Percentiles rank a stretch among this genome's conserved stretches.
Conservation (phyloP, 148 eudicot species). For the Camellia sinensis region DNA sequence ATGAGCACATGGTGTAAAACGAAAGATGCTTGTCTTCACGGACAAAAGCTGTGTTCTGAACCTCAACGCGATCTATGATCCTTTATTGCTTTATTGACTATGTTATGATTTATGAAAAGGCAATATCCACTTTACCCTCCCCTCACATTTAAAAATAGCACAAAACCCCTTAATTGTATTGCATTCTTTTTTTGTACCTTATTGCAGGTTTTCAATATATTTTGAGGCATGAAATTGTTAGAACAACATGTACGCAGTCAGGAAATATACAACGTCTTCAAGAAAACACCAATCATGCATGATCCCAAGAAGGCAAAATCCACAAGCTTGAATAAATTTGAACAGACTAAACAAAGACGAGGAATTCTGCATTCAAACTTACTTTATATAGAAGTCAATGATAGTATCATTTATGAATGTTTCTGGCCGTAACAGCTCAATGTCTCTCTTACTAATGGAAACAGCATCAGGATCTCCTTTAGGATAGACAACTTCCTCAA, state of each 20-base stretch:
- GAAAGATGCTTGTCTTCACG: no score
- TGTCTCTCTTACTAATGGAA: conserved; percentile 59
- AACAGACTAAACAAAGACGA: neutral
- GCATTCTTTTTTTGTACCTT: neutral
- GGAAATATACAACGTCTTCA: neutral
- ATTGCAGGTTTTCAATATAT: neutral
- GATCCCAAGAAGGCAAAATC: neutral
- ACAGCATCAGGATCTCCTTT: conserved; percentile 83
- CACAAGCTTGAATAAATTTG: neutral
- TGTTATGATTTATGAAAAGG: no score
- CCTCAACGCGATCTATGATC: no score
- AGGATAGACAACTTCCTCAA: conserved; percentile 65
- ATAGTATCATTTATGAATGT: conserved; percentile 78
- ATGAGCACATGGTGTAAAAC: no score
- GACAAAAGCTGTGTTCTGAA: no score
- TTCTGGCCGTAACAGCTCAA: conserved; percentile 69
- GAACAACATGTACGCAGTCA: neutral
- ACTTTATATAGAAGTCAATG: conserved; percentile 86
- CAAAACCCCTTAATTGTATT: neutral
- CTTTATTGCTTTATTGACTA: no score
- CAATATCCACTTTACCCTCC: no score
- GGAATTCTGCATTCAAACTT: conserved; percentile 26
- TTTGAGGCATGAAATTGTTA: neutral
- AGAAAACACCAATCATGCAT: neutral
- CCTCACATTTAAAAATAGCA: no score